A percentile compares a stretch with the other conserved stretches of the same genome.
These are phyloP conservation scores for Nitzschia putrida DNA, from an alignment of 108 stramenopile genomes.

Conservation along the genomic window DNA sequence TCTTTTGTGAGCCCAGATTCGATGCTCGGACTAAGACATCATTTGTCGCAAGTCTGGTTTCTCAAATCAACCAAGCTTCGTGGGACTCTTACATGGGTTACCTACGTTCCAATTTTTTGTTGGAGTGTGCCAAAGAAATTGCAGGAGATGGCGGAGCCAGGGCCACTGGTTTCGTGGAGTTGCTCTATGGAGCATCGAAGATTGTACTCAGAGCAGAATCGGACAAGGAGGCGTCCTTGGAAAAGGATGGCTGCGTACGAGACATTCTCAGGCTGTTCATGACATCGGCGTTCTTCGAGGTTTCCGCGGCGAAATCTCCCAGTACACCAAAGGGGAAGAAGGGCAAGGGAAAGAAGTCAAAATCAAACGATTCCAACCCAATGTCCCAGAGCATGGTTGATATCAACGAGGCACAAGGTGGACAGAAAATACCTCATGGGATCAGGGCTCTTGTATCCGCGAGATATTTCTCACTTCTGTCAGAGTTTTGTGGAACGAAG, in stretches of 20 bases:
- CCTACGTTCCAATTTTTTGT: conserved; percentile 26
- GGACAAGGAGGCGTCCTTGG: conserved; percentile 3
- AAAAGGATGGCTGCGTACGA: conserved; percentile 31
- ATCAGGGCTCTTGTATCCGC: conserved; percentile 61
- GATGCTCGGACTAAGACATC: conserved; percentile 72
- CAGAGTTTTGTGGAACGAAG: conserved; percentile 41
- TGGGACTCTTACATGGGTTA: conserved; percentile 39
- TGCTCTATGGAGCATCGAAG: conserved; percentile 45
- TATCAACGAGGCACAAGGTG: conserved; percentile 25
- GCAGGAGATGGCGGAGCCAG: conserved; percentile 32
- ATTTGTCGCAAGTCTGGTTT: conserved; percentile 49
- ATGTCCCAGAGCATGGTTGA: conserved; percentile 41
- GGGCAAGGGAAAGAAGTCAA: conserved; percentile 47
- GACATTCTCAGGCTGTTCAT: conserved; percentile 63
- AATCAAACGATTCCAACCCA: conserved; percentile 13
- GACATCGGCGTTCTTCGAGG: conserved; percentile 76
- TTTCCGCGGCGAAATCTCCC: conserved; percentile 29
- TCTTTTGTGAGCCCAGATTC: conserved; percentile 64
- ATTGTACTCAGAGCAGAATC: conserved; percentile 22
- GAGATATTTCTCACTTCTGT: conserved; percentile 70
- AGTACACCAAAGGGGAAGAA: conserved; percentile 37
- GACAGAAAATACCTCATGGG: conserved; percentile 29
- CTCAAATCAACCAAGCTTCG: conserved; percentile 21
- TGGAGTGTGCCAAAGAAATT: conserved; percentile 1
- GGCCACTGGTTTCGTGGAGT: conserved; percentile 47